Evolutionary conservation across 768 basidiomycete genomes (phyloP), one percentile per base, ranked within the genome.

Genomic region (Mycena floridula): DNA sequence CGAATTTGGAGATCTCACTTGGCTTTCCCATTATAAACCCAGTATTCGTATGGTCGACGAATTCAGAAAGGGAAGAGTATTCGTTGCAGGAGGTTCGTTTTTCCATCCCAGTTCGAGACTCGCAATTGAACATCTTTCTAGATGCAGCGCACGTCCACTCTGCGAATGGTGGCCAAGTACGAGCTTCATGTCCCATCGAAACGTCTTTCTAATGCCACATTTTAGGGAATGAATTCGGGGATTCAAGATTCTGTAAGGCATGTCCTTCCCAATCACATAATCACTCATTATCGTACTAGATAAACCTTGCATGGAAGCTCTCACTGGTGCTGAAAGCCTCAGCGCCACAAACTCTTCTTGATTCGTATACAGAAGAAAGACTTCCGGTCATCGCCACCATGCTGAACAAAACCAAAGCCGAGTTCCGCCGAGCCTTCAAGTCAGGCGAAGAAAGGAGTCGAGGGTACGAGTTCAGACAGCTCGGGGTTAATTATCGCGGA

Each of bases 151-250:
- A 52, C n/a, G 53, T 46, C 5, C 61, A 62, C 50, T 53, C 45
- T 37, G 39, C 44, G 12, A 60, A 62, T 37, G 53, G 61, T 15
- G 21, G 57, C 15, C 59, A 55, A 9, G 48, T 67, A 3, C 60
- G 61, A 40, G 53, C 54, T 4, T 56, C 58, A 35, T 56, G 59
- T 50, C 58, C 59, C 18, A 43, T 58, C 36, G 46, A 48, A 26
- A 53, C 59, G 5, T 18, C 16, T 59, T 5, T 49, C 55, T 20
- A 47, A 49, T 12, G 38, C 43, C 20, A 42, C 39, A 5, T 46
- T 41, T 16, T 20, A 36, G 15, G 26, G 16, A 13, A 42, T 22
- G 12, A 20, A 30, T 21, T 21, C 13, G n/a, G 23, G 32, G 18
- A 28, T 7, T 1, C n/a, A 23, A 40, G 18, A 20, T 26, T 2